Evolutionary conservation across 1,139 yeast genomes (phyloP), one percentile per base, ranked within the genome.

Genomic region (Petasospora rhodanensis): DNA sequence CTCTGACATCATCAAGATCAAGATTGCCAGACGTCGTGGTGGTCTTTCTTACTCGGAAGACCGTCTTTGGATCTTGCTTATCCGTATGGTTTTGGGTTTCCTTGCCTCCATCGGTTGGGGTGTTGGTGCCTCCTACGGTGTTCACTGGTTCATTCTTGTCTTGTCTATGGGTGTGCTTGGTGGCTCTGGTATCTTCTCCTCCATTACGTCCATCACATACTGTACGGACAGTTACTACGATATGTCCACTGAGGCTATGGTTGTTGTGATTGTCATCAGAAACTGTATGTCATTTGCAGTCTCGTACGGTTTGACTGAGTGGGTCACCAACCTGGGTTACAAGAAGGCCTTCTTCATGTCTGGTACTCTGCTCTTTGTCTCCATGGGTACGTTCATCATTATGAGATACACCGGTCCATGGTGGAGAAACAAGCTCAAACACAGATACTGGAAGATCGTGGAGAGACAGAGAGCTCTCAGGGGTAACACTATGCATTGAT

Each of bases 111-210:
- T 65, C 28, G 48, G 64, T 15, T 64, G 64, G 62, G 69, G 69
- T 36, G 62, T 63, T 22, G 68, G 68, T 25, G 67, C 68, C 2
- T 55, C 60, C 29, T 54, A 62, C 31, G 61, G 56, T 7, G 46
- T 56, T 13, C 64, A 61, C 31, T 76, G 81, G 82, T 63, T 75
- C 22, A 63, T 75, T 11, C 58, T 71, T 6, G 62, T 74, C 5
- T 40, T 76, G 33, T 79, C 79, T 3, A 64, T 72, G 49, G 79
- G 79, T 2, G 54, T 70, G 13, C 55, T 73, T 38, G 80, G 79
- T 5, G 65, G 66, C 12, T 44, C 59, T 10, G 58, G 63, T 43
- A 45, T 58, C 22, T 68, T 75, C 49, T 70, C 78, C 13, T 70
- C 75, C 66, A 64, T 67, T 35, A 59, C 73, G 5, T 59, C 75